Evolutionary conservation across 768 basidiomycete genomes (phyloP).

Genomic region (Amanita phalloides): DNA sequence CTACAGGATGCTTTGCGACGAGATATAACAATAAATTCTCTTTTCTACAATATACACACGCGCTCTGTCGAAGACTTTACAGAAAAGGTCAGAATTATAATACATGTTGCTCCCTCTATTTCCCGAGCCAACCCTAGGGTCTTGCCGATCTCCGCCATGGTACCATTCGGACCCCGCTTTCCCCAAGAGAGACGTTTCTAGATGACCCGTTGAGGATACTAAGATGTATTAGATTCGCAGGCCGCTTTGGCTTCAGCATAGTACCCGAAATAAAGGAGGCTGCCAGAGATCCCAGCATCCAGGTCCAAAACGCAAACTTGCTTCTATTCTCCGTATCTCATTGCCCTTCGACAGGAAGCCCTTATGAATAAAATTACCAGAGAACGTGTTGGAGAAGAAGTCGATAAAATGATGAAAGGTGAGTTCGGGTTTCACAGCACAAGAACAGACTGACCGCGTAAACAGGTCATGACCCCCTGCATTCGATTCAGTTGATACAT

Average conservation of each 20-base stretch:
- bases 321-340: conserved; percentile 15
- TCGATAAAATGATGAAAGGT: conserved; percentile 94
- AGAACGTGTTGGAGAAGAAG: conserved; percentile 86
- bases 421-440: conserved; percentile 1
- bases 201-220: conserved; percentile 95
- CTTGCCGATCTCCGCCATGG: conserved; percentile 73
- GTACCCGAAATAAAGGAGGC: conserved; percentile 58
- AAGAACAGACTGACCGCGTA: neutral
- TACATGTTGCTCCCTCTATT: conserved; percentile 6
- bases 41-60: conserved; percentile 94
- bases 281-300: conserved; percentile 49
- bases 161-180: conserved; percentile 79
- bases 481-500: conserved; percentile 66
- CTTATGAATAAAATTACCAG: conserved; percentile 75
- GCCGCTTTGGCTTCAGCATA: conserved; percentile 77
- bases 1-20: conserved; percentile 82
- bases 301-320: conserved; percentile 27
- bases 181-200: conserved; percentile 78
- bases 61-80: conserved; percentile 82
- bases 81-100: conserved; percentile 38
- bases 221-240: conserved; percentile 85
- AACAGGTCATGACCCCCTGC: conserved; percentile 64
- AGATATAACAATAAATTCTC: conserved; percentile 90
- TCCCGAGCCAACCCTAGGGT: conserved; percentile 37
- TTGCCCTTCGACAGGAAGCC: conserved; percentile 36